These are phyloP conservation scores for Pugionium dolabratum DNA, from an alignment of 345 rosid species.

Conservation along the genomic window DNA sequence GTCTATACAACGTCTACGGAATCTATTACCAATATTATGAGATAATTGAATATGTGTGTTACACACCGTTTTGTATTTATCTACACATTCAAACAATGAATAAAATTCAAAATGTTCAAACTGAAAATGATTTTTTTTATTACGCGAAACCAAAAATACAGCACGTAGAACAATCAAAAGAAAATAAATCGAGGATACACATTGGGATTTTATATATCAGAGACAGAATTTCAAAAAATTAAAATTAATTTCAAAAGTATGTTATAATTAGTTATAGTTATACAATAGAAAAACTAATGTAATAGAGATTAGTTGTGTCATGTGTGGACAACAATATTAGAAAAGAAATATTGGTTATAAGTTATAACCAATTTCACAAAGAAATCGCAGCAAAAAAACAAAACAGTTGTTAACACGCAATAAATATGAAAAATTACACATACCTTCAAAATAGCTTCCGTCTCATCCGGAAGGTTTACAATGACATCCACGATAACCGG, in stretches of 20 bases:
- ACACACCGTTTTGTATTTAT: constrained; percentile 39
- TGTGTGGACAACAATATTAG: too few species aligned
- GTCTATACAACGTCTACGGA: constrained; percentile 40
- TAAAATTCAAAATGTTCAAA: not conserved
- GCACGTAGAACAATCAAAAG: constrained; percentile 20
- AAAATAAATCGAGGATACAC: not conserved
- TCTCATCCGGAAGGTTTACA: constrained; percentile 79
- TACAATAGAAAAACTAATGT: too few species aligned
- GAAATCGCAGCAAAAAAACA: constrained; percentile 15
- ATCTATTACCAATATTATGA: constrained; percentile 9
- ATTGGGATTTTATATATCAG: constrained; percentile 22
- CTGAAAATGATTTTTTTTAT: constrained; percentile 30
- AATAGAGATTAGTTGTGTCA: too few species aligned
- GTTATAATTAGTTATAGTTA: not conserved
- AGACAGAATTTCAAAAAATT: not conserved
- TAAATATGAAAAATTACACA: constrained; percentile 18
- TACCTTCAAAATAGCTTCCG: constrained; percentile 77
- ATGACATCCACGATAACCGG: constrained; percentile 85
- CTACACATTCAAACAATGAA: constrained; percentile 28
- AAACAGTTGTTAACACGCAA: constrained; percentile 36
- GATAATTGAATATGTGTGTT: constrained; percentile 27
- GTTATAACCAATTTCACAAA: constrained; percentile 17
- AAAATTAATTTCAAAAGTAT: too few species aligned
- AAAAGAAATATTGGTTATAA: not conserved
- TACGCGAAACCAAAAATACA: not conserved